Evolutionary conservation across 2,329 filamentous ascomycete genomes (phyloP).

Genomic region (Colletotrichum coccodes): DNA sequence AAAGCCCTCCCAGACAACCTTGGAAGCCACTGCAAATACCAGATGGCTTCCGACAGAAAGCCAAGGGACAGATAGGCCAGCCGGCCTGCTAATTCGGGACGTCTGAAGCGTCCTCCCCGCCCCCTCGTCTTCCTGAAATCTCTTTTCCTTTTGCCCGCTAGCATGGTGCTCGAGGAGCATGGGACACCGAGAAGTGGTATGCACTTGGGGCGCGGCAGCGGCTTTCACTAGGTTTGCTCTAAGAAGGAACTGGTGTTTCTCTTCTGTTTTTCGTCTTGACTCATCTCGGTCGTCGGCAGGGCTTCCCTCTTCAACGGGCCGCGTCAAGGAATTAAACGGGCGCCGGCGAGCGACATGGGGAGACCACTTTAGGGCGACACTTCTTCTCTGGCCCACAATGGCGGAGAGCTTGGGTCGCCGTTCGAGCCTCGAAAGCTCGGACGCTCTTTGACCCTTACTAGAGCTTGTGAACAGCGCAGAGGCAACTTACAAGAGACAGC

Average conservation of each 20-base stretch:
- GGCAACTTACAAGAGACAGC: not conserved
- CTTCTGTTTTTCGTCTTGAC: not conserved
- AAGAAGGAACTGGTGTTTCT: constrained; percentile 16
- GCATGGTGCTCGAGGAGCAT: not conserved
- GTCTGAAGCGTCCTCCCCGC: constrained; percentile 4
- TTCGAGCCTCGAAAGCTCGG: constrained; percentile 30
- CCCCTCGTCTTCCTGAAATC: not conserved
- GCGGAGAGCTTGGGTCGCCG: constrained; percentile 8
- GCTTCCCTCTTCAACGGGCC: not conserved
- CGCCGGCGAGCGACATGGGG: not conserved
- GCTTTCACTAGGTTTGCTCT: constrained; percentile 4
- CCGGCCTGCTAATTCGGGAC: not conserved
- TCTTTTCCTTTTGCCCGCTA: not conserved
- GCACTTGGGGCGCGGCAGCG: constrained; percentile 14
- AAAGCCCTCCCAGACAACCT: not conserved
- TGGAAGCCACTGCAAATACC: not conserved
- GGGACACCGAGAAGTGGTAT: constrained; percentile 4
- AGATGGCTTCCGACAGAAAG: constrained; percentile 10
- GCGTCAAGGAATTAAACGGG: constrained; percentile 1
- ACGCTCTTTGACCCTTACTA: constrained; percentile 25
- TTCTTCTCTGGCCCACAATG: constrained; percentile 13
- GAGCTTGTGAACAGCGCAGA: not conserved
- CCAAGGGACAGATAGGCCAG: not conserved
- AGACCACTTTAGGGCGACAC: not conserved
- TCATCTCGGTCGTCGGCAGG: not conserved